phyloP scores from a whole-genome alignment of 2,329 filamentous ascomycete genomes.

The Fusarium oligoseptatum region DNA sequence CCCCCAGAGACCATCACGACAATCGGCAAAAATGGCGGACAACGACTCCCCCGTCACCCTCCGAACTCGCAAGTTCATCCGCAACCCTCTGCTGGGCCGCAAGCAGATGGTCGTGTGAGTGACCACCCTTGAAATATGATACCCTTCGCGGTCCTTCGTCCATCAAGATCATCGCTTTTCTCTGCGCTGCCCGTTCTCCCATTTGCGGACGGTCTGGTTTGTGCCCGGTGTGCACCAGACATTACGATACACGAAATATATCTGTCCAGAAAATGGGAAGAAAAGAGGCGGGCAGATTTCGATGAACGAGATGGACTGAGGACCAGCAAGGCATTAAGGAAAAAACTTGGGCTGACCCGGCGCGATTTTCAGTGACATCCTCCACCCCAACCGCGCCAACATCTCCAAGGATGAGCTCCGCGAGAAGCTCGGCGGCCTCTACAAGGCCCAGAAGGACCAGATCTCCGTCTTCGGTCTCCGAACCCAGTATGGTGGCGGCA shows the following conservation, averaged over 20 bases:
- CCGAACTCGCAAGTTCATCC: conserved; percentile 99
- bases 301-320: conserved; percentile 11
- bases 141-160: conserved; percentile 16
- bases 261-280: not conserved
- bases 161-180: conserved; percentile 15
- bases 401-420: conserved; percentile 99
- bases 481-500: conserved; percentile 99
- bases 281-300: not conserved
- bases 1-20: conserved; percentile 53
- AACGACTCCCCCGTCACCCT: conserved; percentile 81
- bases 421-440: conserved; percentile 91
- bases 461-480: conserved; percentile 98
- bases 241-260: not conserved
- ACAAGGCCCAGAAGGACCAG: conserved; percentile 99
- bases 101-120: conserved; percentile 99
- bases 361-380: conserved; percentile 85
- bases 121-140: conserved; percentile 44
- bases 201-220: conserved; percentile 13
- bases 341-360: conserved; percentile 41
- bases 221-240: not conserved
- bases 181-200: no score
- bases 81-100: conserved; percentile 97
- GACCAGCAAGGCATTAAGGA: not conserved
- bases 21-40: conserved; percentile 87
- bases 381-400: conserved; percentile 98